A percentile compares a stretch with the other conserved stretches of the same genome.
These are phyloP conservation scores for Ilyonectria mors-panacis DNA, from an alignment of 2,329 filamentous ascomycete species.

Conservation along the genomic window DNA sequence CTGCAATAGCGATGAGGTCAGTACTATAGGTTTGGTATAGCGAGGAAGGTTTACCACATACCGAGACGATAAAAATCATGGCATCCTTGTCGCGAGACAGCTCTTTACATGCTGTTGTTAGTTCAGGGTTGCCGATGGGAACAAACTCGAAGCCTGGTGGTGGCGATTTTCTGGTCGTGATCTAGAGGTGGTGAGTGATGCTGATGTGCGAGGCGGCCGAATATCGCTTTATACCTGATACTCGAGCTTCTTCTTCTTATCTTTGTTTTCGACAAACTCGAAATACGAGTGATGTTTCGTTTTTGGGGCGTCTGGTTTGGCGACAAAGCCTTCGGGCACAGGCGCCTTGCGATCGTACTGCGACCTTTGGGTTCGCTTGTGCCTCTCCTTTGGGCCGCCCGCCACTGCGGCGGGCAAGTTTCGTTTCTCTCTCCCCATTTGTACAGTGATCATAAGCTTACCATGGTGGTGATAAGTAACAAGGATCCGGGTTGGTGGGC, in stretches of 20 bases:
- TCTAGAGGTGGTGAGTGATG: conserved; percentile 58
- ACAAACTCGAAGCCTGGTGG: conserved; percentile 76
- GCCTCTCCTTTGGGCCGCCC: conserved; percentile 55
- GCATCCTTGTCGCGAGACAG: conserved; percentile 73
- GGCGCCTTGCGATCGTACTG: conserved; percentile 54
- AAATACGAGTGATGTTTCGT: conserved; percentile 74
- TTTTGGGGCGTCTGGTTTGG: conserved; percentile 59
- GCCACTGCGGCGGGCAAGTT: conserved; percentile 49
- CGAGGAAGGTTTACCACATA: conserved; percentile 53
- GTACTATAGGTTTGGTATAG: conserved; percentile 2
- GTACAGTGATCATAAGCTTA: conserved; percentile 46
- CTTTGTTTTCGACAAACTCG: conserved; percentile 75
- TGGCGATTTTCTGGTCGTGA: conserved; percentile 65
- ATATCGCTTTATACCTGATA: conserved; percentile 65
- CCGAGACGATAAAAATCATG: conserved; percentile 78
- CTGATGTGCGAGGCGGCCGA: conserved; percentile 33
- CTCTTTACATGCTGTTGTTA: conserved; percentile 75
- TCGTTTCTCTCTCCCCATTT: conserved; percentile 57
- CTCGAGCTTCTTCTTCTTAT: conserved; percentile 76
- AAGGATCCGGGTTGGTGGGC: conserved; percentile 27
- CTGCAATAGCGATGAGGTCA: conserved; percentile 40
- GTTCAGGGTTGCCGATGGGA: conserved; percentile 72
- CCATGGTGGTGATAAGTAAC: conserved; percentile 43
- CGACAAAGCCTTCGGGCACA: conserved; percentile 54
- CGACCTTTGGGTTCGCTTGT: conserved; percentile 51